A percentile compares a stretch with the other conserved stretches of the same genome.
These are phyloP conservation scores for Rutstroemia sp. DNA, from an alignment of 2,329 filamentous ascomycete species.

Conservation along the genomic window DNA sequence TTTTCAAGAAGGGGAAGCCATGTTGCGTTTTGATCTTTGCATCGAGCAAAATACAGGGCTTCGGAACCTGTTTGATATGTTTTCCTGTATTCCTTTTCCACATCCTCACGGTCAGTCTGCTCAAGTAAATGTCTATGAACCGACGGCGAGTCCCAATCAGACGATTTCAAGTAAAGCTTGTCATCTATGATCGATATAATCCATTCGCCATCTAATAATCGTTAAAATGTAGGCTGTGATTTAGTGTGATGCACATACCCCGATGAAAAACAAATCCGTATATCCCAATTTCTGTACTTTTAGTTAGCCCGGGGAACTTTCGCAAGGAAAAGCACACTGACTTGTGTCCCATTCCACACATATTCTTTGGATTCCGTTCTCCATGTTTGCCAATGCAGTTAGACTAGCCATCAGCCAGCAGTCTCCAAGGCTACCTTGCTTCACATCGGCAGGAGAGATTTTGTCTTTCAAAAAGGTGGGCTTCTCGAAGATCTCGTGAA, in stretches of 20 bases:
- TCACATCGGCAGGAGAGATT: slow-evolving; percentile 69
- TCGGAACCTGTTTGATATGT: slow-evolving; percentile 51
- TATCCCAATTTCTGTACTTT: slow-evolving; percentile 55
- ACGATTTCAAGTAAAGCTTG: slow-evolving; percentile 77
- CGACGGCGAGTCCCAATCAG: slow-evolving; percentile 73
- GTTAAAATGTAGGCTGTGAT: neutral
- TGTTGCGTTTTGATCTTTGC: slow-evolving; percentile 68
- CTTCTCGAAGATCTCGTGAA: slow-evolving; percentile 68
- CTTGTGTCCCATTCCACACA: slow-evolving; percentile 67
- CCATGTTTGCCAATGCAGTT: slow-evolving; percentile 67
- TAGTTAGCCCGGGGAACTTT: slow-evolving; percentile 1
- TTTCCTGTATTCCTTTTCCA: slow-evolving; percentile 59
- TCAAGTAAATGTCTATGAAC: slow-evolving; percentile 68
- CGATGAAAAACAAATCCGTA: slow-evolving; percentile 87
- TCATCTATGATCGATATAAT: slow-evolving; percentile 88
- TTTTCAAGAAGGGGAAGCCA: slow-evolving; percentile 78
- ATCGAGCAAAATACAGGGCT: slow-evolving; percentile 71
- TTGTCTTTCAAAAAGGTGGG: slow-evolving; percentile 75
- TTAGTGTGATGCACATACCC: slow-evolving; percentile 15
- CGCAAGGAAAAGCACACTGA: slow-evolving; percentile 3
- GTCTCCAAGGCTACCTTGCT: slow-evolving; percentile 71
- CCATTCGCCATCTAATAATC: slow-evolving; percentile 67
- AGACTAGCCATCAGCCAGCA: slow-evolving; percentile 82
- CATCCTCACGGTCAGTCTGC: slow-evolving; percentile 66
- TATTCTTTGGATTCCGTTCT: slow-evolving; percentile 60